Percentiles rank a stretch among this genome's conserved stretches.
Conservation (phyloP, 768 basidiomycete species). For the Kwoniella bestiolae region DNA sequence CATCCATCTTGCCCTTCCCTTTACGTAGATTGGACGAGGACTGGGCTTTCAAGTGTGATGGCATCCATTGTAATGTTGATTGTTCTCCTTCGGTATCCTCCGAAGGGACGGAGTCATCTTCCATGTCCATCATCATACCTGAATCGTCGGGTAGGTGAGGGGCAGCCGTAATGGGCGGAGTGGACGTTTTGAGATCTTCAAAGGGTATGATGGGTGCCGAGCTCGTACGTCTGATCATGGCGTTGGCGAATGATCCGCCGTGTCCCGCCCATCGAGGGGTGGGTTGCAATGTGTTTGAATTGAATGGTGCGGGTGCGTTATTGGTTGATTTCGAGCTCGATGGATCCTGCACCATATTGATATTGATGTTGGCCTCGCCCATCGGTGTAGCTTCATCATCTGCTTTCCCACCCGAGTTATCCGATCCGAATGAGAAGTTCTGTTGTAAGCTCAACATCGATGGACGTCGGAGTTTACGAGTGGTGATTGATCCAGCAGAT, state of each 20-base stretch:
- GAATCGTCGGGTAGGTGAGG: not conserved
- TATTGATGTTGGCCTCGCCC: not conserved
- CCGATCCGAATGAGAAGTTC: conserved; percentile 14
- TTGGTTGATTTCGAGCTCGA: conserved; percentile 11
- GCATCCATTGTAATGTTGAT: conserved; percentile 38
- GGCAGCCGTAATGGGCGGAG: conserved; percentile 29
- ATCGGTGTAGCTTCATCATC: conserved; percentile 22
- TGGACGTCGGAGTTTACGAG: conserved; percentile 37
- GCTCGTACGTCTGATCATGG: conserved; percentile 24
- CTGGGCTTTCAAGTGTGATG: conserved; percentile 32
- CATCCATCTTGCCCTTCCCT: conserved; percentile 48
- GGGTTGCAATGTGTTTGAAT: conserved; percentile 22
- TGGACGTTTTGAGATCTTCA: conserved; percentile 41
- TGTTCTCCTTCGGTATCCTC: not conserved
- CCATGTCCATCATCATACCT: conserved; percentile 27
- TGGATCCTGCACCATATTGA: conserved; percentile 15
- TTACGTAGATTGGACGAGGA: conserved; percentile 28
- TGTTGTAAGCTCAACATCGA: conserved; percentile 46
- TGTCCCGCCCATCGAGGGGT: conserved; percentile 36
- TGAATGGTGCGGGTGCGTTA: conserved; percentile 8
- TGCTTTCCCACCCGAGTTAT: conserved; percentile 17
- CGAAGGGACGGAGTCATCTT: no score
- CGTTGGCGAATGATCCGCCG: conserved; percentile 17
- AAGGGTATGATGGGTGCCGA: conserved; percentile 33
- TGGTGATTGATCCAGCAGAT: conserved; percentile 26